A percentile compares a stretch with the other conserved stretches of the same genome.
phyloP scores from a whole-genome alignment of 805 yeast genomes.

The Lipomyces sp. region DNA sequence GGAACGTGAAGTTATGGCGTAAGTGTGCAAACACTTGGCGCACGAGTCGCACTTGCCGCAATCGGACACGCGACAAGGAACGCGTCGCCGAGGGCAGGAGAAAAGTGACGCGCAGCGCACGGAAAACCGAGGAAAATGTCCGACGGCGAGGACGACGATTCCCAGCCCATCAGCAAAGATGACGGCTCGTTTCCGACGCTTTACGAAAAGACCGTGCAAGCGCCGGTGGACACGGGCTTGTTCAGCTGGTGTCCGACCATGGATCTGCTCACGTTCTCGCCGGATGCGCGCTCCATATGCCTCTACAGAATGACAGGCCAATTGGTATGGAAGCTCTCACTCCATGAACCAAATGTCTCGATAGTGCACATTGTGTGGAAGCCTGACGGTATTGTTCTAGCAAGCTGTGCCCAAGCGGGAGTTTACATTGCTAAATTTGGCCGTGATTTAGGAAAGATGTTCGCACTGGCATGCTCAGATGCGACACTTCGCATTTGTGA shows the following conservation, averaged over 20 bases:
- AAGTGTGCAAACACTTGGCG: no score
- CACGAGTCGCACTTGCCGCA: no score
- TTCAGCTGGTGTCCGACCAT: conserved; percentile 29
- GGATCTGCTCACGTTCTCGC: conserved; percentile 27
- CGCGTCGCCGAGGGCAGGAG: no score
- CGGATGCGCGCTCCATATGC: conserved; percentile 15
- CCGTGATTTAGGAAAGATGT: conserved; percentile 17
- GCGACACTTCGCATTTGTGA: conserved; percentile 21
- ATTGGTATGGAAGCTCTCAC: conserved; percentile 25
- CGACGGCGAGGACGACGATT: no score
- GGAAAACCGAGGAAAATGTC: no score
- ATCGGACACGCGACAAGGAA: no score
- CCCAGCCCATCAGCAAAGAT: no score
- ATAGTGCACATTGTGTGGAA: conserved; percentile 20
- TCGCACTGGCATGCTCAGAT: conserved; percentile 26
- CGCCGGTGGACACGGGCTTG: conserved; percentile 7
- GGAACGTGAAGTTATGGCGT: no score
- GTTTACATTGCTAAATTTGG: no score
- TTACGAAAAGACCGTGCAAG: conserved; percentile 17
- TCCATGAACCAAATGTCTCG: conserved; percentile 7
- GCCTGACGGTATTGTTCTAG: conserved; percentile 32
- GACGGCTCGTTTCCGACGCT: conserved; percentile 12
- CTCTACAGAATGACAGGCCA: conserved; percentile 29
- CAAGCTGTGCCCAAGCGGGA: no score
- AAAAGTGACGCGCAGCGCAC: no score